A percentile compares a stretch with the other conserved stretches of the same genome.
Conservation (phyloP, 768 basidiomycete genomes). For the Dentipellis fragilis region DNA sequence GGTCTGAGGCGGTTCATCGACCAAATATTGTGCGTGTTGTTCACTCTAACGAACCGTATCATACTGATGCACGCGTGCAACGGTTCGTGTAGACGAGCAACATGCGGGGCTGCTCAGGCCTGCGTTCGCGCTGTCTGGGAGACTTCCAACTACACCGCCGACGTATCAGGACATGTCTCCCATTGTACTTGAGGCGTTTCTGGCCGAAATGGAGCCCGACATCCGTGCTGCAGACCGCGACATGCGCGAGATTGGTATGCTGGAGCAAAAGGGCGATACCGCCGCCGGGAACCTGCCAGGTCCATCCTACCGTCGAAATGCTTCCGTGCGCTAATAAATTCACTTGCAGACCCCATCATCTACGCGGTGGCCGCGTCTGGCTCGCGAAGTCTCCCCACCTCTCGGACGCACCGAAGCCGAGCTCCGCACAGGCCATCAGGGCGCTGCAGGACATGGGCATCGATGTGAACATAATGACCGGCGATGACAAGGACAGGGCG, state of each 20-base stretch:
- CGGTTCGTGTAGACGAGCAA: constrained; percentile 47
- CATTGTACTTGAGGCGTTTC: constrained; percentile 58
- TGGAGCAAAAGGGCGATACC: constrained; percentile 63
- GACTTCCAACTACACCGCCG: constrained; percentile 34
- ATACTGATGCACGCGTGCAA: too few species aligned
- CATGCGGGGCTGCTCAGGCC: constrained; percentile 68
- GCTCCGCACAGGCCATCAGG: constrained; percentile 72
- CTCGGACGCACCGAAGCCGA: constrained; percentile 79
- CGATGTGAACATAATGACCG: constrained; percentile 88
- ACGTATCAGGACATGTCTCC: constrained; percentile 56
- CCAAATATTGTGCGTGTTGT: constrained; percentile 35
- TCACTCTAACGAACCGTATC: too few species aligned
- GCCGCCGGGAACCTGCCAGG: constrained; percentile 64
- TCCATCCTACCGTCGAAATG: constrained; percentile 14
- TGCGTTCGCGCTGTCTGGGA: constrained; percentile 61
- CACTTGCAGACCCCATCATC: constrained; percentile 40
- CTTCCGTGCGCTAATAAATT: not conserved
- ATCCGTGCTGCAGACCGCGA: constrained; percentile 77
- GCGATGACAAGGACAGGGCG: constrained; percentile 81
- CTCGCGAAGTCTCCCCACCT: constrained; percentile 50
- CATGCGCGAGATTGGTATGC: constrained; percentile 62
- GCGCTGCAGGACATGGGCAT: constrained; percentile 86
- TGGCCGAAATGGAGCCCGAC: constrained; percentile 78
- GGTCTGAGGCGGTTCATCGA: constrained; percentile 65
- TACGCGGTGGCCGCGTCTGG: constrained; percentile 59